phyloP scores from a whole-genome alignment of 805 yeast genomes.

The Ogataea thermomethanolica region DNA sequence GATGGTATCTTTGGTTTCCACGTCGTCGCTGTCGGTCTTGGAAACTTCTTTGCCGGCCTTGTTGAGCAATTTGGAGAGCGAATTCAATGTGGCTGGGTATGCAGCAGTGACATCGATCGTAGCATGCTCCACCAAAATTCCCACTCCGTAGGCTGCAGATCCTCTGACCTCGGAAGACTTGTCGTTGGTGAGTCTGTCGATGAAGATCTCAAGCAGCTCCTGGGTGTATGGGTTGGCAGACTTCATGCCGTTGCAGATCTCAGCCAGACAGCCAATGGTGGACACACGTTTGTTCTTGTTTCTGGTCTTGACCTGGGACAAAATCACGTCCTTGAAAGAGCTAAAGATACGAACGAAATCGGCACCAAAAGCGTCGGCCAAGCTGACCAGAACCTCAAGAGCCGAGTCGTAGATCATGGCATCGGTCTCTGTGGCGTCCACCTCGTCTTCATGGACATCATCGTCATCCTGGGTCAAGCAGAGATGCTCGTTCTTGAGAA shows the following conservation, averaged over 20 bases:
- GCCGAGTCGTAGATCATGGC: conserved; percentile 81
- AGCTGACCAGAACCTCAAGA: conserved; percentile 75
- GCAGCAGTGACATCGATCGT: conserved; percentile 53
- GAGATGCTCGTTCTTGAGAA: conserved; percentile 78
- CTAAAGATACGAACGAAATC: conserved; percentile 72
- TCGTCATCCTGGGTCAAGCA: conserved; percentile 73
- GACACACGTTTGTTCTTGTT: conserved; percentile 74
- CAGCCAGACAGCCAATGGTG: conserved; percentile 88
- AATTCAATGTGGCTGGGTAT: conserved; percentile 65
- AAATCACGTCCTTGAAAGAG: conserved; percentile 64
- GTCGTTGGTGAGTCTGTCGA: conserved; percentile 66
- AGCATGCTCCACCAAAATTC: conserved; percentile 60
- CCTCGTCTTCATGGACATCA: conserved; percentile 34
- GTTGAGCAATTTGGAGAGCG: conserved; percentile 67
- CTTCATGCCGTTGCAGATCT: conserved; percentile 74
- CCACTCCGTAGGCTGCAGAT: conserved; percentile 94
- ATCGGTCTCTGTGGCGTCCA: conserved; percentile 53
- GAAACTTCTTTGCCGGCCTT: conserved; percentile 71
- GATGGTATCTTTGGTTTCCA: conserved; percentile 72
- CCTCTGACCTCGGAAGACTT: conserved; percentile 86
- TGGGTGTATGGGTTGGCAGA: conserved; percentile 60
- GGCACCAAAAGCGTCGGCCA: conserved; percentile 72
- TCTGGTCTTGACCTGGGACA: conserved; percentile 55
- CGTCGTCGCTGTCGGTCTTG: conserved; percentile 62
- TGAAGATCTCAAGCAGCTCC: conserved; percentile 68